Evolutionary conservation across 345 rosid species (phyloP), one percentile per base, ranked within the genome.

Genomic region (Leavenworthia alabamica): DNA sequence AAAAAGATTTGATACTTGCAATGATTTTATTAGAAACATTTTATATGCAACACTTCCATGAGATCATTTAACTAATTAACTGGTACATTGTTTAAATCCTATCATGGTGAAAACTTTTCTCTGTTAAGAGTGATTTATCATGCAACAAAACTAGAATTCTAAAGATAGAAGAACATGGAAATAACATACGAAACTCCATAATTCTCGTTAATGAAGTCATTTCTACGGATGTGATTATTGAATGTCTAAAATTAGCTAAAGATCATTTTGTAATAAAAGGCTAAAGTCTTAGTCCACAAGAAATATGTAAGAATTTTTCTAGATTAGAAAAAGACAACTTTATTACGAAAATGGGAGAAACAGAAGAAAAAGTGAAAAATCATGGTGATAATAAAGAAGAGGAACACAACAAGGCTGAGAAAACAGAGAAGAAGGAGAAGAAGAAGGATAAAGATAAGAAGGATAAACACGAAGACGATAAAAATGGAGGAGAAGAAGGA

Each of bases 401-500:
- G 41, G 65, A 70, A 16, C 66, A 60, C 23, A 53, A 60, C 53
- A 52, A 67, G 15, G 67, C 62, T 56, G 70, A 73, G 35, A 66
- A 63, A 16, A 14, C 57, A 6, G 62, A 58, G 50, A 44, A 78
- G 63, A 46, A 73, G 72, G 56, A 68, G 29, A 60, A 72, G 59
- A 56, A 68, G 69, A 61, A 81, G 47, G 73, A 81, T 55, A 62
- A 71, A 52, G 72, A 70, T 62, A 63, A 55, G 55, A 64, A 64
- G 55, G 76, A 66, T 50, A 66, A 72, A 55, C 22, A 71, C 62
- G 67, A 72, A 7, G 62, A 72, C n/a, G 61, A 63, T 23, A 57
- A 69, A 50, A 24, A 67, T 8, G 49, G 66, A 72, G 53, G 64
- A 72, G 44, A 75, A 78, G 84, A 71, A 79, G 77, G 69, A 55